These are phyloP conservation scores for Eucalyptus marginata DNA, from an alignment of 345 rosid species.

Conservation along the genomic window DNA sequence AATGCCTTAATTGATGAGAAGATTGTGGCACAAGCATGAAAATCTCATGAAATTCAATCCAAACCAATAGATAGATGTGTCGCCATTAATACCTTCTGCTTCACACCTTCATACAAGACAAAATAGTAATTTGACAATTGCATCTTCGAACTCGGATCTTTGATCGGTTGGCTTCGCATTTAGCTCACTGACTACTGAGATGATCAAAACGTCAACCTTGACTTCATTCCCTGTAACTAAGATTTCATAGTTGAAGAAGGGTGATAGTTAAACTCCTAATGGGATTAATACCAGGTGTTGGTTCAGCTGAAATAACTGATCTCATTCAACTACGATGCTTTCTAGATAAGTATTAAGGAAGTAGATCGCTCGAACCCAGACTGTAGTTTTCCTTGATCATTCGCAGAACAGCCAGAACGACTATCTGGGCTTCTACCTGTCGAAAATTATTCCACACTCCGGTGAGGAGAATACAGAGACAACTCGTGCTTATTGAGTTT, in stretches of 20 bases:
- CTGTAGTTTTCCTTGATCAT: slow-evolving; percentile 78
- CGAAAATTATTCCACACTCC: not conserved
- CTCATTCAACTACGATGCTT: not conserved
- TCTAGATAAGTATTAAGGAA: not conserved
- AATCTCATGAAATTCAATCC: not conserved
- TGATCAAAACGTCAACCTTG: slow-evolving; percentile 54
- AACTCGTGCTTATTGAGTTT: not conserved
- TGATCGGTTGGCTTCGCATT: slow-evolving; percentile 8
- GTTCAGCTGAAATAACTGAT: not conserved
- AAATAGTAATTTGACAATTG: slow-evolving; percentile 32
- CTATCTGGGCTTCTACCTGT: slow-evolving; percentile 87
- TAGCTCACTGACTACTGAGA: slow-evolving; percentile 24
- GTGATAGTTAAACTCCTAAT: not conserved
- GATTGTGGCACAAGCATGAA: not conserved
- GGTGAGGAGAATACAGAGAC: not conserved
- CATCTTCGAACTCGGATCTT: slow-evolving; percentile 31
- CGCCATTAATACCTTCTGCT: not conserved
- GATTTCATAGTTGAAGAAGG: not conserved
- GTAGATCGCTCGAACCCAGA: slow-evolving; percentile 18
- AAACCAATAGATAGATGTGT: not conserved
- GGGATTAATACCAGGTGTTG: not conserved
- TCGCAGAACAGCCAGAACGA: slow-evolving; percentile 70
- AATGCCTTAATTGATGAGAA: not conserved
- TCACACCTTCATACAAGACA: not conserved
- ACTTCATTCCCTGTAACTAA: slow-evolving; percentile 39